Evolutionary conservation across 495 filamentous ascomycete genomes (phyloP), one percentile per base, ranked within the genome.

Genomic region (Copromyces sp.): DNA sequence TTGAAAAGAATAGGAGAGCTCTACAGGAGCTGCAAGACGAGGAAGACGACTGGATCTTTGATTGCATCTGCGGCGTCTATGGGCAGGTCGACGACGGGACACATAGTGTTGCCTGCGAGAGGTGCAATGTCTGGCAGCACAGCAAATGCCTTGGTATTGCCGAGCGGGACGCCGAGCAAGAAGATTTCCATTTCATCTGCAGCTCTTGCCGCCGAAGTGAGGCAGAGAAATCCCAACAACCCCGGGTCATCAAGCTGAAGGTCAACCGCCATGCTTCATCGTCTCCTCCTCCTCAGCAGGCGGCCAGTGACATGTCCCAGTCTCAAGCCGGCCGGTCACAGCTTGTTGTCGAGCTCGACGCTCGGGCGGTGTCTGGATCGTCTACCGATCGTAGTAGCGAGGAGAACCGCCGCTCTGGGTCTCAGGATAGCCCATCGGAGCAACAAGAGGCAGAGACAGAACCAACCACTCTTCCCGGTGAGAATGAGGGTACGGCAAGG

Each of bases 101-200:
- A 2, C 93, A 97, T 79, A 97, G 92, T 78, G 89, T 99, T 72
- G 91, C 94, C n/a, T 99, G 95, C 79, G 95, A 98, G 77, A 90
- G 86, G 68, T 99, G 95, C 85, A 95, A 92, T 78, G 90, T 97
- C 24, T 99, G 95, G 95, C 95, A 98, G 78, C 95, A 98, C 77
- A 95, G 92, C 84, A 91, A 90, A 68, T 99, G 95, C 77, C 88
- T 97, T 69, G 92, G 90, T 39, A 92, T 98, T 72, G 86, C 85
- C 12, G 86, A 93, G 72, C 84, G 86, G 65, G 91, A 93, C 72
- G 95, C 93, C 7, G 93, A 97, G 70, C 84, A 89, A 65, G 92
- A 94, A 14, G 91, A 96, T 75, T 98, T 97, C 78, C 90, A 93
- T 71, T 97, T 97, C 79, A 83, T 97, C 69, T 99, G 95, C 82